Conservation (phyloP, 176 grass and related monocot genomes). For the Poa annua region DNA sequence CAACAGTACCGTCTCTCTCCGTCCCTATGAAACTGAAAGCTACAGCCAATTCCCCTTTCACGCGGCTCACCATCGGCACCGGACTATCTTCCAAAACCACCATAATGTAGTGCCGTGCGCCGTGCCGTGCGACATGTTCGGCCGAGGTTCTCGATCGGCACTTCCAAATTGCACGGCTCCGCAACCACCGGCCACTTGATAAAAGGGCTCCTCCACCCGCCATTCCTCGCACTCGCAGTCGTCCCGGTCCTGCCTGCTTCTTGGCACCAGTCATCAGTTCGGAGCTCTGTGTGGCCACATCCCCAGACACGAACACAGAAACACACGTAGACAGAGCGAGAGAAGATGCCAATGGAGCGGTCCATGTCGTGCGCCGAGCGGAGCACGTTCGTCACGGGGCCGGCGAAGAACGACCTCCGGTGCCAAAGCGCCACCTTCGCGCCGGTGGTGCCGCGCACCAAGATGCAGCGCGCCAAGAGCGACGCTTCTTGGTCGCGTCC, state of each 20-base stretch:
- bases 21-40: background rate
- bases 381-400: background rate
- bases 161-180: background rate
- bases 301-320: background rate
- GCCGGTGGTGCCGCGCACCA: background rate
- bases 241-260: background rate
- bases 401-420: constrained; percentile 40
- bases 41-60: background rate
- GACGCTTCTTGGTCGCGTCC: constrained; percentile 30
- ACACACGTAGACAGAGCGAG: background rate
- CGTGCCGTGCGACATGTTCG: background rate
- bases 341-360: constrained; percentile 54
- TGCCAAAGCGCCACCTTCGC: constrained; percentile 58
- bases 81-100: background rate
- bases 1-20: background rate
- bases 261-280: background rate
- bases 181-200: background rate
- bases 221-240: background rate
- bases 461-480: constrained; percentile 48
- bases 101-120: background rate
- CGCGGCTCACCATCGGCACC: background rate
- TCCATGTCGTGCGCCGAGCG: constrained; percentile 56
- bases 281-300: background rate
- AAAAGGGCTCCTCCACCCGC: constrained; percentile 18
- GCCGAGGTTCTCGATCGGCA: background rate